These are phyloP conservation scores for Malassezia furfur DNA, from an alignment of 1,284 basidiomycete species.

Conservation along the genomic window DNA sequence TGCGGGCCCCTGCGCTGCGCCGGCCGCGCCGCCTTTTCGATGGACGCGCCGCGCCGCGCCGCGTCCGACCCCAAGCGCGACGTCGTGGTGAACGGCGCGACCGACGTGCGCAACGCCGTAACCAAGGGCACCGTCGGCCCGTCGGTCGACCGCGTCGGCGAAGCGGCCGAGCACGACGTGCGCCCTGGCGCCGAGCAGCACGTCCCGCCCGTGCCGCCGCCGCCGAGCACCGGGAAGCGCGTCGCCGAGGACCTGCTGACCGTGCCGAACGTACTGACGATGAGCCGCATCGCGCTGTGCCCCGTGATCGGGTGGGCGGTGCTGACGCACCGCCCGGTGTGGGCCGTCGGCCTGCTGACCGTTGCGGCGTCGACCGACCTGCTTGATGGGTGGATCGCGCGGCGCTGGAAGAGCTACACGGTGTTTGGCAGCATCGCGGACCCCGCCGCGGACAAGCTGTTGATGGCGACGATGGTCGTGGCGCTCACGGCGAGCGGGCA, in stretches of 20 bases:
- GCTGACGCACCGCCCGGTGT: slow-evolving; percentile 66
- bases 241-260: slow-evolving; percentile 51
- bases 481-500: slow-evolving; percentile 72
- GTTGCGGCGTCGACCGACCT: slow-evolving; percentile 83
- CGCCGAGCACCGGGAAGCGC: not conserved
- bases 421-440: slow-evolving; percentile 91
- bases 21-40: too few species aligned
- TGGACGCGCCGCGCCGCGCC: too few species aligned
- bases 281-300: slow-evolving; percentile 74
- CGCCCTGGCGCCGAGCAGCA: too few species aligned
- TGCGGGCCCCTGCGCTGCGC: too few species aligned
- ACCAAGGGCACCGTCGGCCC: not conserved
- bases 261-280: slow-evolving; percentile 78
- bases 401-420: slow-evolving; percentile 61
- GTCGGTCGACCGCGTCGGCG: too few species aligned
- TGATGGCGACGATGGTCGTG: slow-evolving; percentile 88
- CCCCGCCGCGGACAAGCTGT: slow-evolving; percentile 88
- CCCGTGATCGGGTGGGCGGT: slow-evolving; percentile 87
- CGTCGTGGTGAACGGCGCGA: not conserved
- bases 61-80: not conserved
- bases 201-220: too few species aligned
- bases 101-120: not conserved
- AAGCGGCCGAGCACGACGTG: too few species aligned
- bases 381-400: slow-evolving; percentile 82
- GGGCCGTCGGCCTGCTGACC: slow-evolving; percentile 71